Conservation (phyloP, 2,329 filamentous ascomycete species). For the Botrytis porri region DNA sequence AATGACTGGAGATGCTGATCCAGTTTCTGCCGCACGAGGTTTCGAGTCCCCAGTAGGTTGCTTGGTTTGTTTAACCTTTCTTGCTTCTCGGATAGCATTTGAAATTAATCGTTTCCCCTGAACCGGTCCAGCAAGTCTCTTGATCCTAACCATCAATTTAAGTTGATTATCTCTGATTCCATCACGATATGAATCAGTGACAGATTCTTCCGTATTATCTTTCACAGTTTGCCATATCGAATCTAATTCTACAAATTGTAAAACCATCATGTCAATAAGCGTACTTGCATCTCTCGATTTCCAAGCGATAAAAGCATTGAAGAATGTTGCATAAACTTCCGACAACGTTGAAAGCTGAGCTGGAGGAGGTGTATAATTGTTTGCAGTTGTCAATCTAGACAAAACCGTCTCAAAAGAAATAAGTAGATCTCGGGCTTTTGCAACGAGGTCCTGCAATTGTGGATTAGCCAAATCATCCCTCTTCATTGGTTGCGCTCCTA, state of each 20-base stretch:
- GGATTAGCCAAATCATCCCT: constrained; percentile 58
- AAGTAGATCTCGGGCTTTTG: constrained; percentile 73
- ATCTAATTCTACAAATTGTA: constrained; percentile 80
- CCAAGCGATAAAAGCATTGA: constrained; percentile 79
- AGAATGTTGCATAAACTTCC: constrained; percentile 69
- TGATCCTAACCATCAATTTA: constrained; percentile 75
- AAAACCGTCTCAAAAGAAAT: constrained; percentile 75
- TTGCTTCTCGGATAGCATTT: constrained; percentile 69
- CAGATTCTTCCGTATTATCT: constrained; percentile 69
- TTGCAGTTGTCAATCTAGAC: constrained; percentile 61
- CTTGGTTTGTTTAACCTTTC: constrained; percentile 61
- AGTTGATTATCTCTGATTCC: constrained; percentile 80
- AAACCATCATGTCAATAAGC: constrained; percentile 79
- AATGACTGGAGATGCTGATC: constrained; percentile 40
- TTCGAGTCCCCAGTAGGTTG: constrained; percentile 67
- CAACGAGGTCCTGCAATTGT: constrained; percentile 67
- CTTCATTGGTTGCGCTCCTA: constrained; percentile 47
- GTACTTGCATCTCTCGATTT: constrained; percentile 76
- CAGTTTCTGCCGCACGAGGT: constrained; percentile 54
- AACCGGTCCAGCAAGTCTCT: constrained; percentile 70
- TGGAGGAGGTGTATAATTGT: constrained; percentile 64
- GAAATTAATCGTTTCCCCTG: constrained; percentile 70
- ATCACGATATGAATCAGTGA: constrained; percentile 72
- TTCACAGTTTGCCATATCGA: constrained; percentile 82
- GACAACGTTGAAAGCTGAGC: constrained; percentile 61